Evolutionary conservation across 306 rosid genomes (phyloP).

Genomic region (Geum urbanum): DNA sequence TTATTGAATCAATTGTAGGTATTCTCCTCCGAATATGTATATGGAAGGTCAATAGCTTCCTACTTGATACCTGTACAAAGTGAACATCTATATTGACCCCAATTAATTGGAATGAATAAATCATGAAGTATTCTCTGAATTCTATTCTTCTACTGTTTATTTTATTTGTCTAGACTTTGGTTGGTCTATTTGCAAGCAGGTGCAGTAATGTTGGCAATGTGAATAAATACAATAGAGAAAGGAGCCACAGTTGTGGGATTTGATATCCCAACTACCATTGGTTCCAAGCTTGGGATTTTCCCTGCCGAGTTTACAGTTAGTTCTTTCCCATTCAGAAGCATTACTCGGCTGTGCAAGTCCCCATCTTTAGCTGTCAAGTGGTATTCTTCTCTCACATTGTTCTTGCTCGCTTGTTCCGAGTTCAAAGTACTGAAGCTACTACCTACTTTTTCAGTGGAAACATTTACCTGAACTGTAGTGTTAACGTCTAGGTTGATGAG

Average conservation of each 20-base stretch:
- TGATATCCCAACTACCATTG: constrained; percentile 35
- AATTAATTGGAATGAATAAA: too few species aligned
- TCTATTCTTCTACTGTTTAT: neutral
- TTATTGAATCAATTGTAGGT: too few species aligned
- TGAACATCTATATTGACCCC: too few species aligned
- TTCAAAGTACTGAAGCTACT: neutral
- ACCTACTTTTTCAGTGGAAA: constrained; percentile 15
- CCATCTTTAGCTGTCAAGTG: constrained; percentile 51
- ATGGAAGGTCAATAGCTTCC: too few species aligned
- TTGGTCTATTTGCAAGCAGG: constrained; percentile 35
- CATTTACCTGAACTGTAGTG: constrained; percentile 33
- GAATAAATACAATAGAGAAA: constrained; percentile 61
- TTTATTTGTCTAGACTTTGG: neutral
- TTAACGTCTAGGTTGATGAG: constrained; percentile 49
- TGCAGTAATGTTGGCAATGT: constrained; percentile 40
- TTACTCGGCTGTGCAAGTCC: constrained; percentile 49
- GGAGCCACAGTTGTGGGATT: constrained; percentile 52
- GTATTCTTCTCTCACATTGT: constrained; percentile 48
- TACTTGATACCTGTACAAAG: too few species aligned
- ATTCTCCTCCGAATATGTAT: too few species aligned
- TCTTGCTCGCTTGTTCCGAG: constrained; percentile 9
- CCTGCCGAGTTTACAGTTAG: constrained; percentile 45
- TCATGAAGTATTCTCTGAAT: too few species aligned
- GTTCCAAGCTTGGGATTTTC: constrained; percentile 50
- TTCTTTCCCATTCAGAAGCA: constrained; percentile 54